phyloP scores from a whole-genome alignment of 345 rosid species.

The Salix brachista region DNA sequence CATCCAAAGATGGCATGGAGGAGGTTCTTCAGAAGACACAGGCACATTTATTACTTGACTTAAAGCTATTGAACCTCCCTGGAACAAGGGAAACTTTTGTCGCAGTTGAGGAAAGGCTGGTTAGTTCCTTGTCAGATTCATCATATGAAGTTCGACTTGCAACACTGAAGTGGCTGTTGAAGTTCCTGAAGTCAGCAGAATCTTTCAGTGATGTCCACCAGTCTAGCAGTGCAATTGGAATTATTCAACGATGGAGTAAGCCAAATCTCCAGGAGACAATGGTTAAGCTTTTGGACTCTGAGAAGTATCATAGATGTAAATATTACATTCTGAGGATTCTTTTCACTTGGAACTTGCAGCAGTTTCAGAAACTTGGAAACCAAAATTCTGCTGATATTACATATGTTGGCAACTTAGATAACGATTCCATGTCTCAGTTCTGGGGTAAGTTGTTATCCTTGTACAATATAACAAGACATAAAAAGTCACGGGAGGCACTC shows the following conservation, averaged over 20 bases:
- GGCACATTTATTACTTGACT: conserved; percentile 20
- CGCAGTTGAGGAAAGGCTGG: conserved; percentile 52
- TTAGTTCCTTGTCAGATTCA: conserved; percentile 59
- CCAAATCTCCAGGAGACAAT: conserved; percentile 55
- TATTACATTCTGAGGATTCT: conserved; percentile 71
- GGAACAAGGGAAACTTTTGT: conserved; percentile 34
- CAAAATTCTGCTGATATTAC: conserved; percentile 24
- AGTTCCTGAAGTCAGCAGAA: conserved; percentile 51
- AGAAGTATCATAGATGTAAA: conserved; percentile 64
- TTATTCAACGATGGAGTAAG: conserved; percentile 60
- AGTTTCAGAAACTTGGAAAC: conserved; percentile 37
- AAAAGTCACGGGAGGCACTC: conserved; percentile 59
- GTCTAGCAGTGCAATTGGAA: conserved; percentile 32
- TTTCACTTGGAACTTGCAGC: conserved; percentile 72
- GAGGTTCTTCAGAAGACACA: conserved; percentile 36
- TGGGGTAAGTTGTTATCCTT: conserved; percentile 61
- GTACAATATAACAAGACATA: conserved; percentile 52
- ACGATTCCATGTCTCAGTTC: conserved; percentile 47
- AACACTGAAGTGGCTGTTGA: conserved; percentile 81
- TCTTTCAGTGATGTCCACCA: conserved; percentile 23
- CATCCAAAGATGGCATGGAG: conserved; percentile 49
- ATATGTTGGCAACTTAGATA: conserved; percentile 56
- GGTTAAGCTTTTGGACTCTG: conserved; percentile 53
- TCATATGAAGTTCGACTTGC: conserved; percentile 86
- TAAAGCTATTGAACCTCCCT: conserved; percentile 17